Conservation (phyloP, 805 yeast species). For the Hanseniaspora taiwanica region DNA sequence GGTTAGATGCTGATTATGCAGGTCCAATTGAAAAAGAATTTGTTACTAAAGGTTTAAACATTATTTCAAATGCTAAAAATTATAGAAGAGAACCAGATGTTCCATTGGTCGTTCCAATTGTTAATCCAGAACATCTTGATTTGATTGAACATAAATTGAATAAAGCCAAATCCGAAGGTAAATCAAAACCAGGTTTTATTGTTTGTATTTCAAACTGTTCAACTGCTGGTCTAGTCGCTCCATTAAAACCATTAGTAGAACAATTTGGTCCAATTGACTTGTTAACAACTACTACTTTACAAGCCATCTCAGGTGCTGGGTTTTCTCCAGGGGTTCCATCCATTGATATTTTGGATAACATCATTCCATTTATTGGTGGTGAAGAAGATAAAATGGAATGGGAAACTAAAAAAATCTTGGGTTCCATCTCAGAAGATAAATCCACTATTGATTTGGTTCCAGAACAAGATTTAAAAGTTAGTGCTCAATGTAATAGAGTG, state of each 20-base stretch:
- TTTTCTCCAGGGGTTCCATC: slow-evolving; percentile 96
- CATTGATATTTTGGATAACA: slow-evolving; percentile 86
- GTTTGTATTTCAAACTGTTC: slow-evolving; percentile 97
- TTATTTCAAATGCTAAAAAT: slow-evolving; percentile 92
- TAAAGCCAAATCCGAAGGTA: slow-evolving; percentile 41
- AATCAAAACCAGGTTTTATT: slow-evolving; percentile 61
- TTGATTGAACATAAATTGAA: slow-evolving; percentile 48
- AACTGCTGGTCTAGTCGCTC: slow-evolving; percentile 95
- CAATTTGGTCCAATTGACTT: slow-evolving; percentile 81
- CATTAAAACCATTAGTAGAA: slow-evolving; percentile 86
- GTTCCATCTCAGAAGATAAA: slow-evolving; percentile 39
- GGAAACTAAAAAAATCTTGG: slow-evolving; percentile 94
- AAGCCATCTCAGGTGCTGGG: slow-evolving; percentile 97
- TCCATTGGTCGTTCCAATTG: slow-evolving; percentile 90
- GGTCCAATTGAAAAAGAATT: slow-evolving; percentile 85
- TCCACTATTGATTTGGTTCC: slow-evolving; percentile 43
- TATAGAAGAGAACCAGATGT: slow-evolving; percentile 80
- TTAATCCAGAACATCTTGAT: slow-evolving; percentile 80
- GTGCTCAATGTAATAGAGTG: slow-evolving; percentile 95
- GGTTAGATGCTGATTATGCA: slow-evolving; percentile 85
- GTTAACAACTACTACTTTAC: slow-evolving; percentile 82
- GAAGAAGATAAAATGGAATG: slow-evolving; percentile 98
- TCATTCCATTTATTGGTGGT: slow-evolving; percentile 89
- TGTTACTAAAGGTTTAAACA: slow-evolving; percentile 65
- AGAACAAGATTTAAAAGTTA: slow-evolving; percentile 64